phyloP scores from a whole-genome alignment of 1,284 basidiomycete species.

The Malassezia restricta region DNA sequence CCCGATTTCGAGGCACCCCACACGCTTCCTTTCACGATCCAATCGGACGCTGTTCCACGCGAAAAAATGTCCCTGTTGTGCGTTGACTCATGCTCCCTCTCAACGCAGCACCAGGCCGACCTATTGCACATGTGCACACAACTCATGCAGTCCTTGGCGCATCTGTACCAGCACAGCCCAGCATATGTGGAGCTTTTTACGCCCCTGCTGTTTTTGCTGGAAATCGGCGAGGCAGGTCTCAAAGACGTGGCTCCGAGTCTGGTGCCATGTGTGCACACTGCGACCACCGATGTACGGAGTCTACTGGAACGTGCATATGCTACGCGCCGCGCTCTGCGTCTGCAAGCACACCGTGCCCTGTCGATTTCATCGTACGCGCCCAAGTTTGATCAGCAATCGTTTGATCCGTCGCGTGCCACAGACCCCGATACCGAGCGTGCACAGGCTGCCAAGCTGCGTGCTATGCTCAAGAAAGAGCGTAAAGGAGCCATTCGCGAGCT shows the following conservation, averaged over 20 bases:
- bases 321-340: slow-evolving; percentile 63
- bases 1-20: slow-evolving; percentile 30
- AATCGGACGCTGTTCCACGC: neutral
- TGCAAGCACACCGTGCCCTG: slow-evolving; percentile 92
- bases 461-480: slow-evolving; percentile 83
- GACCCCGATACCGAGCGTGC: slow-evolving; percentile 89
- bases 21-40: slow-evolving; percentile 11
- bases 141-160: slow-evolving; percentile 24
- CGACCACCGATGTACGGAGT: slow-evolving; percentile 50
- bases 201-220: slow-evolving; percentile 21
- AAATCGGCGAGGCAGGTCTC: slow-evolving; percentile 6
- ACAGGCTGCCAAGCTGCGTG: slow-evolving; percentile 70
- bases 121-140: slow-evolving; percentile 21
- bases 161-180: slow-evolving; percentile 31
- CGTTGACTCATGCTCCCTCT: slow-evolving; percentile 3
- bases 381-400: slow-evolving; percentile 70
- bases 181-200: slow-evolving; percentile 38
- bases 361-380: slow-evolving; percentile 85
- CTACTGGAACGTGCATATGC: slow-evolving; percentile 59
- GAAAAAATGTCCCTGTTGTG: slow-evolving; percentile 1
- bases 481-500: slow-evolving; percentile 95
- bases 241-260: slow-evolving; percentile 15
- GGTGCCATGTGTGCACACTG: slow-evolving; percentile 13
- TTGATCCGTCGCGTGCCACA: slow-evolving; percentile 63
- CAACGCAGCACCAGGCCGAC: slow-evolving; percentile 3